Base-by-base conservation (phyloP, 148 eudicot genomes). In the Vaccinium macrocarpon region DNA sequence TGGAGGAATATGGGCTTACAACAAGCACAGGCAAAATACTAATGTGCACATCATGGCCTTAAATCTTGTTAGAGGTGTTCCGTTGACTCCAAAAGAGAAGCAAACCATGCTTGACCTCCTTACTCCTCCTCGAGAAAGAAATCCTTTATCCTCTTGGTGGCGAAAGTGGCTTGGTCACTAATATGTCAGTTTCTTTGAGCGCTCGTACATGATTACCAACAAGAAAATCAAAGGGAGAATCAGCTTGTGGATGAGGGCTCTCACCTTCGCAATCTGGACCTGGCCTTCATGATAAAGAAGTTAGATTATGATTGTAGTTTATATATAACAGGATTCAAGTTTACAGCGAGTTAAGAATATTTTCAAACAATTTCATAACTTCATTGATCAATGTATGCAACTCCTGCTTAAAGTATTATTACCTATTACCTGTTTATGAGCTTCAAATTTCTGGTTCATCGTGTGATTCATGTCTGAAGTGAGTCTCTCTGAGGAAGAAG, bases 21-120 rank as follows among this genome's bases (percentile, higher is more conserved):
- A 90, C 83, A 96, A 86, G 90, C 95, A 96, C 85, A 90, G 90
- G 86, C 95, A 93, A 86, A 91, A 86, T 82, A 93, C 97, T 71
- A 96, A 96, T 85, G 97, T 94, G 55, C 99, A 93, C 84, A 88
- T 96, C 80, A 93, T 96, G 99, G 95, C 99, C 83, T 84, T 94
- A 82, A 91, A 96, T 70, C 96, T 94, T 78, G 90, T 95, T 53
- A 90, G 98, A 92, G 98, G 98, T 76, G 94, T 96, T 76, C 87
- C 96, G 56, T 81, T 97, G 80, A 95, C 98, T 5, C 95, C 97
- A 14, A 95, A 89, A 87, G 98, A 95, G 90, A 97, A 92, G 82
- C 86, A 93, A 86, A 89, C 93, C 42, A 97, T 97, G 98, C 94
- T 97, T 23, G 92, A 97, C 80, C 83, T 97, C 82, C 97, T 97